Conservation (phyloP, 345 rosid species). For the Corymbia maculata region DNA sequence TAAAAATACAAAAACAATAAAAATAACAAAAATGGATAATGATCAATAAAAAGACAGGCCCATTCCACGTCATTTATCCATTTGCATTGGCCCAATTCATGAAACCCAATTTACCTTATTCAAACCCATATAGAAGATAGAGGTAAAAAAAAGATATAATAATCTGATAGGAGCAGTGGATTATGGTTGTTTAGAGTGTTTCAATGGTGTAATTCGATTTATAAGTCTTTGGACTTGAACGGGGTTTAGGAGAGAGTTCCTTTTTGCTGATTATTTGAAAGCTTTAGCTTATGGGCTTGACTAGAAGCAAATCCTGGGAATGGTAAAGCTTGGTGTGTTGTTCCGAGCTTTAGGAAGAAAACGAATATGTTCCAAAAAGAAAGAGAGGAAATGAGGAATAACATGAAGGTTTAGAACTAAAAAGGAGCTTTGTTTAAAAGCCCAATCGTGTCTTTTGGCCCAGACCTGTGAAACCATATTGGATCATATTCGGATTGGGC, state of each 20-base stretch:
- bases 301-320: background rate
- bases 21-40: too few species aligned
- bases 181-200: background rate
- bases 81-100: background rate
- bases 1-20: too few species aligned
- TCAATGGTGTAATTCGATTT: rapidly evolving
- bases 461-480: background rate
- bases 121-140: background rate
- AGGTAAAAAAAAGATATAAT: background rate
- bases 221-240: background rate
- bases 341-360: background rate
- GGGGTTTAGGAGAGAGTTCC: rapidly evolving
- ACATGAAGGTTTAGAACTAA: background rate
- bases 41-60: background rate
- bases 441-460: background rate
- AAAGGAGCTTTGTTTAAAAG: background rate
- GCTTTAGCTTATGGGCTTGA: background rate
- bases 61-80: background rate
- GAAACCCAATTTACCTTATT: background rate
- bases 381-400: background rate
- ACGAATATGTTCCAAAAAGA: background rate
- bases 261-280: background rate
- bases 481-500: background rate
- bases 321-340: background rate
- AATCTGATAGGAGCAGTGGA: background rate